Conservation (phyloP, 345 rosid genomes). For the Brassica incana region DNA sequence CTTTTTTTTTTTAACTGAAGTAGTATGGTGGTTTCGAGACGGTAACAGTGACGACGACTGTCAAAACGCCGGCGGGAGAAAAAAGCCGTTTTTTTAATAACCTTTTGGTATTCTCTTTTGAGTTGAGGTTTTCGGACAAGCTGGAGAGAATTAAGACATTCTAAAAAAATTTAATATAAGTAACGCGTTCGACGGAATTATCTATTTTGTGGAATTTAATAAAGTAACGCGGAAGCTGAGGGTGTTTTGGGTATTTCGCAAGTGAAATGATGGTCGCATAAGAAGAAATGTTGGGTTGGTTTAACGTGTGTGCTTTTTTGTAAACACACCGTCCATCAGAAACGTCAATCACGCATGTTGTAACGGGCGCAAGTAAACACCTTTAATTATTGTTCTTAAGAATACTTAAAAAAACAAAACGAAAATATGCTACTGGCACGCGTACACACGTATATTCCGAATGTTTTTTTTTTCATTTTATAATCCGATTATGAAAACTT, state of each 20-base stretch:
- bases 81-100: not conserved
- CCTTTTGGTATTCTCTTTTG: not conserved
- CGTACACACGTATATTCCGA: not conserved
- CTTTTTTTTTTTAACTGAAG: not conserved
- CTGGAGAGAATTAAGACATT: not conserved
- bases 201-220: not conserved
- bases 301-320: not conserved
- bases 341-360: constrained; percentile 37
- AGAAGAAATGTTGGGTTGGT: not conserved
- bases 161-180: not conserved
- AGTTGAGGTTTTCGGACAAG: constrained; percentile 36
- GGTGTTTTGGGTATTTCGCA: not conserved
- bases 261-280: not conserved
- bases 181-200: constrained; percentile 7
- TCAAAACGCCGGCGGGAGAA: constrained; percentile 35
- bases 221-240: not conserved
- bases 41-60: constrained; percentile 26
- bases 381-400: not conserved
- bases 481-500: not conserved
- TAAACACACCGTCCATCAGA: constrained; percentile 9
- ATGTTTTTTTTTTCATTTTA: not conserved
- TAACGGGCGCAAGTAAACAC: constrained; percentile 26
- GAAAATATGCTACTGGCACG: not conserved
- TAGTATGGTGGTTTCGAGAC: not conserved
- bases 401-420: not conserved